Evolutionary conservation across 2,329 filamentous ascomycete species (phyloP), one percentile per base, ranked within the genome.

Genomic region (Chaetothyriales sp.): DNA sequence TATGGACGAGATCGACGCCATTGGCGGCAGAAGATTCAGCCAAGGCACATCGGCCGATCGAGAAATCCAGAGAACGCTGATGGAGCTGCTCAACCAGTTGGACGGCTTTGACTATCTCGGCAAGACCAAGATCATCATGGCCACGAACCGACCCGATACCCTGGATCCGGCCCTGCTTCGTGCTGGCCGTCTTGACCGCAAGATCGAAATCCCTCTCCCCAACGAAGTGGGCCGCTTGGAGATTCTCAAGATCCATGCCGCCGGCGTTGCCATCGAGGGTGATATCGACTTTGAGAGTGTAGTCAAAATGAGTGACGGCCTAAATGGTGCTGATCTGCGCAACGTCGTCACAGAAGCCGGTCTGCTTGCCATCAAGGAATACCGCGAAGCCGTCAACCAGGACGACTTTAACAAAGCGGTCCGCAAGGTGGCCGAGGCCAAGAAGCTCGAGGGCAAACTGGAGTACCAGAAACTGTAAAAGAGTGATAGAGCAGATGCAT

Each of bases 91-190:
- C 56, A 98, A 98, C 71, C 92, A 98, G 70, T 80, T 98, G 49
- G 92, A 98, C 66, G 92, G 93, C 60, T 98, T 98, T 73, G 92
- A 98, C 72, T 98, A 98, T 72, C 78, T 98, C 39, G 92, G 93
- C 61, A 95, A 98, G 77, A 98, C 92, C 50, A 98, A 98, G 76
- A 98, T 98, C 67, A 98, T 98, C 73, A 98, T 98, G 93, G 92
- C 89, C 39, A 96, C 92, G 53, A 98, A 98, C 75, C 78, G 92
- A 70, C 92, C 90, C 12, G 90, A 96, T 68, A 96, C 90, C 0
- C 79, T 98, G 47, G 90, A 98, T 65, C 90, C 90, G 32, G 90
- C 90, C 1, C 74, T 98, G 62, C 76, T 98, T 51, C 83, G 90
- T 72, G 90, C 90, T 44, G 90, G 90, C 62, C 84, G 92, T 67